phyloP scores from a whole-genome alignment of 805 yeast genomes.

The Naumovozyma baii region DNA sequence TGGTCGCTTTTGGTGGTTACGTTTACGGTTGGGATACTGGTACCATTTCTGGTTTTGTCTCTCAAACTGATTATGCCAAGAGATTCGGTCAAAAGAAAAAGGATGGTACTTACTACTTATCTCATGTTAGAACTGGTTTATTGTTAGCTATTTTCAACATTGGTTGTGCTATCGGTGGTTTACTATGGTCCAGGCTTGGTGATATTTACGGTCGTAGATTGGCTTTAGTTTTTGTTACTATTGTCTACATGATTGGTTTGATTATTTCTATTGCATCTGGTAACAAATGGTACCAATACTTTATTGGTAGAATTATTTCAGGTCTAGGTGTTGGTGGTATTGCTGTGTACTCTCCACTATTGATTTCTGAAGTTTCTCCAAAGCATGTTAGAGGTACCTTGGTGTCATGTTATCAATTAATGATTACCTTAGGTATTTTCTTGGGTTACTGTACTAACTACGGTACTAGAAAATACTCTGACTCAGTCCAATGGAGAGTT shows the following conservation, averaged over 20 bases:
- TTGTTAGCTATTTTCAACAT: slow-evolving; percentile 53
- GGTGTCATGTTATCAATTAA: slow-evolving; percentile 60
- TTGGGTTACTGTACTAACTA: slow-evolving; percentile 65
- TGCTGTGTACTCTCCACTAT: slow-evolving; percentile 65
- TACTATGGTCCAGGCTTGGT: slow-evolving; percentile 57
- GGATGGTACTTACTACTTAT: slow-evolving; percentile 34
- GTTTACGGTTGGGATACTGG: slow-evolving; percentile 72
- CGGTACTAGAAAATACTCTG: slow-evolving; percentile 49
- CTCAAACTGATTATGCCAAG: slow-evolving; percentile 42
- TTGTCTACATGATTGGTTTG: slow-evolving; percentile 50
- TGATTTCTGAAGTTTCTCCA: slow-evolving; percentile 62
- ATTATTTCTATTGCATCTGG: slow-evolving; percentile 47
- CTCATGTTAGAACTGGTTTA: slow-evolving; percentile 38
- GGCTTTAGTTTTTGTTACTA: slow-evolving; percentile 49
- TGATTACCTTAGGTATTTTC: slow-evolving; percentile 63
- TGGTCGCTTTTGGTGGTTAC: slow-evolving; percentile 59
- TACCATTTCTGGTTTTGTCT: slow-evolving; percentile 61
- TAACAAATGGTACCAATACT: slow-evolving; percentile 49
- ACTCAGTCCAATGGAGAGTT: slow-evolving; percentile 70
- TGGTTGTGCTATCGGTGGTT: slow-evolving; percentile 66
- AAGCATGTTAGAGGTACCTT: slow-evolving; percentile 60
- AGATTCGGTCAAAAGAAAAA: slow-evolving; percentile 41
- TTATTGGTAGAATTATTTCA: slow-evolving; percentile 57
- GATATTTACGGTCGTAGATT: slow-evolving; percentile 58
- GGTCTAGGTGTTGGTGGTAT: slow-evolving; percentile 74